These are phyloP conservation scores for Geotrichum fermentans DNA, from an alignment of 1,139 yeast genomes.

Conservation along the genomic window DNA sequence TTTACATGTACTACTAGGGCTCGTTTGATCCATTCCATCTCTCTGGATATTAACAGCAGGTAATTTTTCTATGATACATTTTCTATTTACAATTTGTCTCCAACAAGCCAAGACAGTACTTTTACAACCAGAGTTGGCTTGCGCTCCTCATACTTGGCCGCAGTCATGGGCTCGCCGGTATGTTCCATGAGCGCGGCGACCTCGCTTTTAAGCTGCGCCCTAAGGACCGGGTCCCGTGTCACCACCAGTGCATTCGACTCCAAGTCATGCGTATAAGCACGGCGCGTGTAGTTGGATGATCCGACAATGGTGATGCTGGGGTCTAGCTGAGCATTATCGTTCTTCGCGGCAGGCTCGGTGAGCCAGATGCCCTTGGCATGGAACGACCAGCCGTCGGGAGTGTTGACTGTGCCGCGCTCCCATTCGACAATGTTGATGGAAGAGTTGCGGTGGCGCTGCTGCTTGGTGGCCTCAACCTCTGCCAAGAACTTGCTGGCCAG, in stretches of 20 bases:
- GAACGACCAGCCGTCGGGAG: constrained; percentile 88
- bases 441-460: constrained; percentile 8
- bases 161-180: constrained; percentile 45
- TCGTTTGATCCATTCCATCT: too few species aligned
- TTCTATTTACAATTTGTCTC: constrained; percentile 47
- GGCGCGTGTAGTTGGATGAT: constrained; percentile 84
- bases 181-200: constrained; percentile 54
- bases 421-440: constrained; percentile 66
- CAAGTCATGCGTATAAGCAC: constrained; percentile 83
- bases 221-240: constrained; percentile 61
- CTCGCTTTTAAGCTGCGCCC: constrained; percentile 56
- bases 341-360: constrained; percentile 44
- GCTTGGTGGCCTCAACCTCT: constrained; percentile 41
- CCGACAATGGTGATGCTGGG: constrained; percentile 84
- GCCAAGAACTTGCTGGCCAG: constrained; percentile 66
- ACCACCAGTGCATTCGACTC: constrained; percentile 80
- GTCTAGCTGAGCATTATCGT: constrained; percentile 32
- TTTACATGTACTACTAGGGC: too few species aligned
- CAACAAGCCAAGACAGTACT: constrained; percentile 42
- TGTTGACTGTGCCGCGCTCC: constrained; percentile 79
- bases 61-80: too few species aligned
- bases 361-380: constrained; percentile 98
- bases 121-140: constrained; percentile 50
- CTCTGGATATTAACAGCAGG: too few species aligned
- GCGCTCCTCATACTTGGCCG: constrained; percentile 63